phyloP scores from a whole-genome alignment of 2,329 filamentous ascomycete species.

The Fusarium sp. region DNA sequence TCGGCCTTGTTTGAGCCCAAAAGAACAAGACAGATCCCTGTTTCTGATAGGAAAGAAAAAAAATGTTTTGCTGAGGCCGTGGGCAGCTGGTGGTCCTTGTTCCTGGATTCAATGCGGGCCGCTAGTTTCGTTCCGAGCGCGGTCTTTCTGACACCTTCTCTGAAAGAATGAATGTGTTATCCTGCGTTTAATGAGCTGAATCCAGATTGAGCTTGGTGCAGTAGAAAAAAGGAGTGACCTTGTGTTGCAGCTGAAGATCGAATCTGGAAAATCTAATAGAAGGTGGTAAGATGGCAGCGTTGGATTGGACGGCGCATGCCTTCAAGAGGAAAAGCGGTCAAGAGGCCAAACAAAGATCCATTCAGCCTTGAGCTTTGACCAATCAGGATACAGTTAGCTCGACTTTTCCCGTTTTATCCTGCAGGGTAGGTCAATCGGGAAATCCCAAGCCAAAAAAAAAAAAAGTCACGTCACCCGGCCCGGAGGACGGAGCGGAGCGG shows the following conservation, averaged over 20 bases:
- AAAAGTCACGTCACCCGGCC: background rate
- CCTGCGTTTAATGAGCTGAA: constrained; percentile 10
- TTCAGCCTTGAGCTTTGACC: background rate
- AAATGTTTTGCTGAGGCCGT: constrained; percentile 10
- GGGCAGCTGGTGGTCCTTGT: constrained; percentile 35
- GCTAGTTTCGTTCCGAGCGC: constrained; percentile 23
- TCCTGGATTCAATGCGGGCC: constrained; percentile 40
- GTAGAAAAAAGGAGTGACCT: constrained; percentile 7
- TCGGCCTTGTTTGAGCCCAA: constrained; percentile 1
- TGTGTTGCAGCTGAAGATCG: constrained; percentile 26
- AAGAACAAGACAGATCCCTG: constrained; percentile 20
- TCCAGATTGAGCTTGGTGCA: constrained; percentile 24
- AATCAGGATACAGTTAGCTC: constrained; percentile 1
- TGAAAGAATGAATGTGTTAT: background rate
- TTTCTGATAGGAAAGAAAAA: constrained; percentile 18
- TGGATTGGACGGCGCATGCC: constrained; percentile 29
- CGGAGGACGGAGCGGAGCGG: background rate
- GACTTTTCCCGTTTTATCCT: background rate
- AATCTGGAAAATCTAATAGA: constrained; percentile 17
- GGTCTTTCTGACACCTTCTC: background rate
- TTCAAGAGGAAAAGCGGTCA: constrained; percentile 41
- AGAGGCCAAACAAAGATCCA: constrained; percentile 1
- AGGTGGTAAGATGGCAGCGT: constrained; percentile 8
- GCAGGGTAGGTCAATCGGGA: constrained; percentile 20
- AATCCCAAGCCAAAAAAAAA: background rate